Evolutionary conservation across 106 monocot species (phyloP).

Genomic region (Phalaenopsis equestris): DNA sequence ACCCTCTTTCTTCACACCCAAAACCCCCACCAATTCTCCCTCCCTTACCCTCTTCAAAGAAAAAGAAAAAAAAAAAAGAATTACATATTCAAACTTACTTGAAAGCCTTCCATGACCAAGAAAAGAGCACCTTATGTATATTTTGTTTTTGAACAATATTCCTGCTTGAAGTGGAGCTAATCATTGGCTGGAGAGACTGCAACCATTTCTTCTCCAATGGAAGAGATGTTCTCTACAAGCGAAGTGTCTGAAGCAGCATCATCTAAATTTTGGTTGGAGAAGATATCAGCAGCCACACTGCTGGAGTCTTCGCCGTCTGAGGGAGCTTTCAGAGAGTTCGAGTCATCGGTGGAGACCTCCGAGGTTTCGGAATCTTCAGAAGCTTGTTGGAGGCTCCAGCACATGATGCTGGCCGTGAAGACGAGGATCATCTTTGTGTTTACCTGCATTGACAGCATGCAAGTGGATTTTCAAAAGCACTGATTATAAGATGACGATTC

Average conservation of each 20-base stretch:
- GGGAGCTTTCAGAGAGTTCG: constrained; percentile 12
- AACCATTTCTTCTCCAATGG: constrained; percentile 9
- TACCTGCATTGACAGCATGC: constrained; percentile 23
- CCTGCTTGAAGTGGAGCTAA: neutral
- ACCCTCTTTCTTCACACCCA: neutral
- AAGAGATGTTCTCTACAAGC: constrained; percentile 25
- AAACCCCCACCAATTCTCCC: neutral
- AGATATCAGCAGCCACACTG: constrained; percentile 24
- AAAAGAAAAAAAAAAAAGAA: neutral
- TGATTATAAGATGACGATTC: too few relatives aligned
- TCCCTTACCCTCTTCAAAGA: neutral
- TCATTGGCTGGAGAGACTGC: neutral
- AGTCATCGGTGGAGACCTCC: constrained; percentile 16
- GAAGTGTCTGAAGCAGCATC: constrained; percentile 36
- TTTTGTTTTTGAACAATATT: too few relatives aligned
- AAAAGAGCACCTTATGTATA: too few relatives aligned
- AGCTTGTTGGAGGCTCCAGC: constrained; percentile 47
- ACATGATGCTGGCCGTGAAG: constrained; percentile 59
- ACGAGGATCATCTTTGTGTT: constrained; percentile 62
- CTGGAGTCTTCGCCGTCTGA: constrained; percentile 22
- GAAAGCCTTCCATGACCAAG: neutral
- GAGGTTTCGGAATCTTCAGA: constrained; percentile 15
- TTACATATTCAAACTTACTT: neutral
- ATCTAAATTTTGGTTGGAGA: constrained; percentile 35
- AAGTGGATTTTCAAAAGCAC: neutral